Base-by-base conservation (phyloP, 2,329 filamentous ascomycete genomes). In the Apiospora hydei region DNA sequence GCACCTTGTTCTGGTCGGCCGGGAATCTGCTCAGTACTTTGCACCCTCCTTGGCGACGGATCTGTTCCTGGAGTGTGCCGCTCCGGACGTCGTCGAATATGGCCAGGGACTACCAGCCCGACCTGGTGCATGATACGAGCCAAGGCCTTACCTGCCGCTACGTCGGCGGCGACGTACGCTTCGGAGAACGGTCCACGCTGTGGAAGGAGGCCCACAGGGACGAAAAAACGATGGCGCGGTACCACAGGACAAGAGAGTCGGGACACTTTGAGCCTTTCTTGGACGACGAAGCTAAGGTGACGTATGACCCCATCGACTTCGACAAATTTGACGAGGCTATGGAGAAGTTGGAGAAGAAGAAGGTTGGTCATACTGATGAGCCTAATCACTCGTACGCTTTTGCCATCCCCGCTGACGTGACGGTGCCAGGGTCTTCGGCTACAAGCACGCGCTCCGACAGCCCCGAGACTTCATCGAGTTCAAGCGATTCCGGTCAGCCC, bases 11-110 rank as follows among this genome's bases (percentile, higher is more conserved):
- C 18, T 77, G 73, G 72, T 73, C 75, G 10, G 66, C 72, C 4
- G 76, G 76, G 43, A 53, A 57, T 4, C 53, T 76, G 7, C 26
- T 77, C 2, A 44, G 24, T 0, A 73, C 49, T 3, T 49, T 77
- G 24, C 69, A 75, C 18, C 71, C 74, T 2, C 75, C 76, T 10
- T 38, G 14, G 10, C 69, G 74, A 26, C 43, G 30, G 69, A 70
- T 57, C n/a, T 11, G 34, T 38, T 38, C 34, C 6, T 64, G 44
- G 18, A 41, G 47, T 3, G 57, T 24, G 38, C 69, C 67, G 3
- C 2, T 71, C 1, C 72, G 75, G 16, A 53, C 70, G 2, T 43
- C 24, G 10, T 73, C 73, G 41, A 46, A 21, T 7, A 30, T 76
- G 2, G 44, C 73, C 21, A 26, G 26, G 4, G 44, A 30, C n/a